Percentiles rank a stretch among this genome's conserved stretches.
These are phyloP conservation scores for Podaxis mareebaensis DNA, from an alignment of 768 basidiomycete species.

Conservation along the genomic window DNA sequence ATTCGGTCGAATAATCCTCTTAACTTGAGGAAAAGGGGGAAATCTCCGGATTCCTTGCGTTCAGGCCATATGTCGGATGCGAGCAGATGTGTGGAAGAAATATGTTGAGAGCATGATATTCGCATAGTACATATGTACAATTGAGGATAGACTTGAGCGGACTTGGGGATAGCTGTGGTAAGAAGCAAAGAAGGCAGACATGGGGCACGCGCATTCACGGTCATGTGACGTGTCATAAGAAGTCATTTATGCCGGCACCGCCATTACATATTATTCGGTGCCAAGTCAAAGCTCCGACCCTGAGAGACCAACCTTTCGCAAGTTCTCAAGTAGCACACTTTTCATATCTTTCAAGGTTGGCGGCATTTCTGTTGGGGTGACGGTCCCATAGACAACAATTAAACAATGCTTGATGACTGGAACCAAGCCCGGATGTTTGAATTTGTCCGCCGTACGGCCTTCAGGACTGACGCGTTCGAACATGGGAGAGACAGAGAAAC, in stretches of 20 bases:
- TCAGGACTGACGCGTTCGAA: no score
- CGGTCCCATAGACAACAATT: no score
- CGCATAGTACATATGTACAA: constrained; percentile 13
- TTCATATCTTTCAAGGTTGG: no score
- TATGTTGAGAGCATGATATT: constrained; percentile 16
- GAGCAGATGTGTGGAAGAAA: not conserved
- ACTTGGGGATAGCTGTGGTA: not conserved
- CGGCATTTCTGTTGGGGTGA: no score
- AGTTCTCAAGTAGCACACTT: no score
- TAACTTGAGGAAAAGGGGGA: constrained; percentile 3
- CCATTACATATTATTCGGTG: no score
- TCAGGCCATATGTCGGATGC: constrained; percentile 13
- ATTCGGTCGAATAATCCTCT: constrained; percentile 12
- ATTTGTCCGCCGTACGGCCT: no score
- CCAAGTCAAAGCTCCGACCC: no score
- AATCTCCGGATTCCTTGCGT: not conserved
- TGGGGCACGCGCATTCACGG: not conserved
- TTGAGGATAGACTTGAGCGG: not conserved
- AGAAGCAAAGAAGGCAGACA: not conserved
- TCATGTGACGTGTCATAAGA: not conserved
- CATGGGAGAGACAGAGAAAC: no score
- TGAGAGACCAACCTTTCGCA: no score
- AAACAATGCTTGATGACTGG: no score
- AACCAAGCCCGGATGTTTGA: no score
- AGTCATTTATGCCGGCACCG: not conserved